These are phyloP conservation scores for Remersonia thermophila DNA, from an alignment of 2,329 filamentous ascomycete genomes.

Conservation along the genomic window DNA sequence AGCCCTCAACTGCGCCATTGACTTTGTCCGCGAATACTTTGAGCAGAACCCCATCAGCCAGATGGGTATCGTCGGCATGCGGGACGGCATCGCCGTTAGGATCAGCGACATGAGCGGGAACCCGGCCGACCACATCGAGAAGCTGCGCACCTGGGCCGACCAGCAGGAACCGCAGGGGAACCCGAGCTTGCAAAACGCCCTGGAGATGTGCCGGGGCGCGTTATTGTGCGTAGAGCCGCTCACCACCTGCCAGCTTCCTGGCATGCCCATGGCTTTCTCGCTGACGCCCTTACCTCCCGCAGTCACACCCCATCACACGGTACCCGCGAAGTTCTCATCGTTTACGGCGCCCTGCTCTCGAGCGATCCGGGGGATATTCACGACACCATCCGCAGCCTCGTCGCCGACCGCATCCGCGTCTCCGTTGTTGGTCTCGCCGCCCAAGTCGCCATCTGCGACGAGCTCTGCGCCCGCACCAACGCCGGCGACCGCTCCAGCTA, in stretches of 20 bases:
- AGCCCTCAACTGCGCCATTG: conserved; percentile 67
- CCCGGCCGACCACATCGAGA: conserved; percentile 73
- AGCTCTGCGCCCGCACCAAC: conserved; percentile 82
- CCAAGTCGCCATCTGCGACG: conserved; percentile 81
- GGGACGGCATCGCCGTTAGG: conserved; percentile 75
- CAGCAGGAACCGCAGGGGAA: conserved; percentile 58
- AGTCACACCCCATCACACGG: conserved; percentile 87
- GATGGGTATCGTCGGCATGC: conserved; percentile 83
- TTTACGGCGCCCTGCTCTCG: conserved; percentile 82
- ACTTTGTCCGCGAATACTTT: conserved; percentile 90
- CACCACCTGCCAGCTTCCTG: background rate
- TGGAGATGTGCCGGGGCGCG: conserved; percentile 87
- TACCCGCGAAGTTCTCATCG: conserved; percentile 80
- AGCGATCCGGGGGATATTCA: conserved; percentile 93
- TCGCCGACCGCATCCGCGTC: conserved; percentile 74
- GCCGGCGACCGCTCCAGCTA: conserved; percentile 65
- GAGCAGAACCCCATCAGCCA: conserved; percentile 98
- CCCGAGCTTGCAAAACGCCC: conserved; percentile 80
- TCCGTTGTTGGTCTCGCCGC: conserved; percentile 83
- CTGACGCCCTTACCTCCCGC: conserved; percentile 9
- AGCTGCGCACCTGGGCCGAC: conserved; percentile 53
- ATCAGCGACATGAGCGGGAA: conserved; percentile 88
- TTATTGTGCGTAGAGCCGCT: conserved; percentile 50
- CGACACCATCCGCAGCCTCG: conserved; percentile 67
- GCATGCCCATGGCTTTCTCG: background rate